A percentile compares a stretch with the other conserved stretches of the same genome.
These are phyloP conservation scores for Emmonsiellopsis sp. DNA, from an alignment of 2,329 filamentous ascomycete species.

Conservation along the genomic window DNA sequence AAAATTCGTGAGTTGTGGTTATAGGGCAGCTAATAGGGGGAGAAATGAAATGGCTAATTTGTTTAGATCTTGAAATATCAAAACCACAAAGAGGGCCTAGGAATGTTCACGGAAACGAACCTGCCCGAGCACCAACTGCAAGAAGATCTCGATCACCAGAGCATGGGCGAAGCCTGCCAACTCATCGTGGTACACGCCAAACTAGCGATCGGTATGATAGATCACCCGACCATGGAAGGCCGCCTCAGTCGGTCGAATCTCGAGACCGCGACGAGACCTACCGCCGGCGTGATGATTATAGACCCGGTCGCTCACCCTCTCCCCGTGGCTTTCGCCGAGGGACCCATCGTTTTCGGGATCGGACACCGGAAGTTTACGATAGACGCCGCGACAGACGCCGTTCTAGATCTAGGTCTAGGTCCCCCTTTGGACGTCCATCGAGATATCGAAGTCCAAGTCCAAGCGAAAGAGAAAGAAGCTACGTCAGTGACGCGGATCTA, in stretches of 20 bases:
- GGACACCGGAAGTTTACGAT: slow-evolving; percentile 43
- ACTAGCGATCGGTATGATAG: slow-evolving; percentile 38
- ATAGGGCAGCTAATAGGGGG: background rate
- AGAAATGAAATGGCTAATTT: background rate
- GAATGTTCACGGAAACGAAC: slow-evolving; percentile 30
- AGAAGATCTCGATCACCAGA: slow-evolving; percentile 58
- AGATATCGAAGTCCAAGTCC: slow-evolving; percentile 64
- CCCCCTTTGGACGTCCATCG: slow-evolving; percentile 56
- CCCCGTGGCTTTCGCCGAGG: slow-evolving; percentile 56
- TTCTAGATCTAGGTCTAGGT: slow-evolving; percentile 44
- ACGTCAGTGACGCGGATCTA: slow-evolving; percentile 53
- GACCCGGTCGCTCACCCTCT: slow-evolving; percentile 52
- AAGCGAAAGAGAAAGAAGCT: slow-evolving; percentile 36
- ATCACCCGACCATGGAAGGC: slow-evolving; percentile 24
- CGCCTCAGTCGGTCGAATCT: slow-evolving; percentile 39
- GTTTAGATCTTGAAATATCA: slow-evolving; percentile 77
- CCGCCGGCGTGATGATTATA: slow-evolving; percentile 54
- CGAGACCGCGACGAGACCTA: slow-evolving; percentile 35
- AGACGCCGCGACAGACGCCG: slow-evolving; percentile 48
- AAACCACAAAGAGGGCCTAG: slow-evolving; percentile 65
- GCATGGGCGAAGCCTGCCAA: slow-evolving; percentile 37
- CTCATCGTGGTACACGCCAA: slow-evolving; percentile 22
- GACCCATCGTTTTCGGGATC: slow-evolving; percentile 46
- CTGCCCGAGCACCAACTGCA: slow-evolving; percentile 18
- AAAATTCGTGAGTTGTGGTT: slow-evolving; percentile 69